Evolutionary conservation across 2,329 filamentous ascomycete genomes (phyloP), one percentile per base, ranked within the genome.

Genomic region (Talaromyces sp.): DNA sequence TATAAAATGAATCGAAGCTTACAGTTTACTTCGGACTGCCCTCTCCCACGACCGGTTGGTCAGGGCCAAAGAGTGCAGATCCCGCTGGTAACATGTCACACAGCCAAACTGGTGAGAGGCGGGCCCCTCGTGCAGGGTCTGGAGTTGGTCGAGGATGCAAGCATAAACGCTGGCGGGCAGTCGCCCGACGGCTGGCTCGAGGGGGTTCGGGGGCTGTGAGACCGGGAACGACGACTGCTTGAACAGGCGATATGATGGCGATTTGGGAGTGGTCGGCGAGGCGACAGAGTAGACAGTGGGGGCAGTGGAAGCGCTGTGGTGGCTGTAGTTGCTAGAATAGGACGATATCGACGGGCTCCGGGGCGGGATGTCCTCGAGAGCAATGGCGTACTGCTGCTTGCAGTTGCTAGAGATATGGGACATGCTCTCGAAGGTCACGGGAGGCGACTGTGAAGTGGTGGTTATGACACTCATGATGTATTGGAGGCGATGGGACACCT

Each of bases 11-110:
- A 35, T 31, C 19, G 55, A 50, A n/a, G 69, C 77, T 75, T 75
- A 86, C 80, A 86, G 70, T 65, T 75, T 75, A 56, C 73, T 72
- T 64, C 78, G 77, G 11, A 82, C 82, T 14, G 78, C 77, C 63
- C 77, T 79, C 64, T 84, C 79, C 84, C 83, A 86, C n/a, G 77
- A 71, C 58, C 81, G 81, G 64, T 80, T 84, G 19, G 81, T 83
- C 63, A 85, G 69, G 54, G 81, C 78, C 31, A 86, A 72, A 54
- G 78, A 78, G 64, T 78, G 76, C 21, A 86, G 69, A 67, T 86
- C 84, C 59, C 77, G 76, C 64, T 84, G 75, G 63, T 82, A 83
- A 65, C 83, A 84, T 58, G 80, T 79, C 51, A 79, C 73, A 67
- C 84, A 85, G 35, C 80, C 75, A 24, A 72, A 66, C 41, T 76